Percentiles rank a stretch among this genome's conserved stretches.
Evolutionary conservation across 345 rosid species (phyloP).

Genomic region (Brassica nigra): DNA sequence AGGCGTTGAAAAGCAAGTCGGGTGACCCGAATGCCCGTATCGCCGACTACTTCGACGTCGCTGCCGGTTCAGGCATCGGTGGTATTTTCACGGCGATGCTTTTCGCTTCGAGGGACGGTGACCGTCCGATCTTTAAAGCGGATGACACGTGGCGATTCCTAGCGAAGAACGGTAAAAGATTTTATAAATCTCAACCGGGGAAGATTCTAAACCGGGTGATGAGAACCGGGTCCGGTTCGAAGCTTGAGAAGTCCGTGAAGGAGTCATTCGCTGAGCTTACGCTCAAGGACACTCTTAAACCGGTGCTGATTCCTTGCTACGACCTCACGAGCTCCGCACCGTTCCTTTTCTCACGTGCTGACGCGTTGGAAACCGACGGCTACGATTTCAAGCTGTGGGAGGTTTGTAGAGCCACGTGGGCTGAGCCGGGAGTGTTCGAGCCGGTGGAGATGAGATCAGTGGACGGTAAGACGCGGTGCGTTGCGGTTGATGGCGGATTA

Average conservation of each 20-base stretch:
- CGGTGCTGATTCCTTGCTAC: slow-evolving; percentile 86
- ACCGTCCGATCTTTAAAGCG: slow-evolving; percentile 71
- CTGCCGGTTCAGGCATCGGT: slow-evolving; percentile 85
- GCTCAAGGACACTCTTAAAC: slow-evolving; percentile 82
- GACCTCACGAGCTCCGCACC: slow-evolving; percentile 89
- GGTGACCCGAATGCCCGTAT: slow-evolving; percentile 85
- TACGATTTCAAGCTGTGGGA: slow-evolving; percentile 85
- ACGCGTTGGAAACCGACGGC: slow-evolving; percentile 84
- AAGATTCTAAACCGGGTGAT: slow-evolving; percentile 55
- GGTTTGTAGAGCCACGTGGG: slow-evolving; percentile 86
- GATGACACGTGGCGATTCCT: slow-evolving; percentile 89
- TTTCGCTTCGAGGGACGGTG: slow-evolving; percentile 67
- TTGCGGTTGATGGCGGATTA: slow-evolving; percentile 87
- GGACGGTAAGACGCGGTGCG: slow-evolving; percentile 70
- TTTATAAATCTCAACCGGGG: slow-evolving; percentile 47
- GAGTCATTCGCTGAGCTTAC: slow-evolving; percentile 71
- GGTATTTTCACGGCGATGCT: slow-evolving; percentile 95
- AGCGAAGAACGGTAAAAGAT: slow-evolving; percentile 60
- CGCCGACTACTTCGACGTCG: slow-evolving; percentile 90
- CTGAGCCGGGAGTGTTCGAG: slow-evolving; percentile 74
- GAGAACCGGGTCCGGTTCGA: slow-evolving; percentile 49
- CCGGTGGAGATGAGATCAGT: slow-evolving; percentile 75
- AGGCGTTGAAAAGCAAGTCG: slow-evolving; percentile 68
- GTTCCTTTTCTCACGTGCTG: slow-evolving; percentile 89
- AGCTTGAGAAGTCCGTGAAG: slow-evolving; percentile 68